Percentiles rank a stretch among this genome's conserved stretches.
These are phyloP conservation scores for Daldinia decipiens DNA, from an alignment of 495 filamentous ascomycete genomes.

Conservation along the genomic window DNA sequence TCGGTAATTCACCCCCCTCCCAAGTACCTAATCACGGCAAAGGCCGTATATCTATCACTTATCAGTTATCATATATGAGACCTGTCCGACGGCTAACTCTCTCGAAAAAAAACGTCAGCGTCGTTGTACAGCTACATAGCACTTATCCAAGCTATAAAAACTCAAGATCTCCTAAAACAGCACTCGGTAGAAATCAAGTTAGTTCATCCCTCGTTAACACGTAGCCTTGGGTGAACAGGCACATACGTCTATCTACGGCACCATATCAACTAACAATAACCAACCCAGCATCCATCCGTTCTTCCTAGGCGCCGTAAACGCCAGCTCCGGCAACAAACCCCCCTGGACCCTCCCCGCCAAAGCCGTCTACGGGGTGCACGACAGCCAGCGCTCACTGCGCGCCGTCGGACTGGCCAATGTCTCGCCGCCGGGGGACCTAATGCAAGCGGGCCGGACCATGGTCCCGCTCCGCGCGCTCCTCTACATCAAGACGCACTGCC, in stretches of 20 bases:
- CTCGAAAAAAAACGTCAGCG: slow-evolving; percentile 51
- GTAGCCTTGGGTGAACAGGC: too few relatives aligned
- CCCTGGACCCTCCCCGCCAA: slow-evolving; percentile 77
- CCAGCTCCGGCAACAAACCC: slow-evolving; percentile 74
- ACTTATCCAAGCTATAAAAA: slow-evolving; percentile 66
- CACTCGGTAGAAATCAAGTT: slow-evolving; percentile 73
- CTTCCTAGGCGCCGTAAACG: slow-evolving; percentile 79
- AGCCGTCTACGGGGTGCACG: slow-evolving; percentile 64
- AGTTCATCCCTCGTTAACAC: slow-evolving; percentile 24
- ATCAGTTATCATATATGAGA: not conserved
- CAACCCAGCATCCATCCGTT: slow-evolving; percentile 69
- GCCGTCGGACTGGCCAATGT: slow-evolving; percentile 63
- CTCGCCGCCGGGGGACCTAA: slow-evolving; percentile 52
- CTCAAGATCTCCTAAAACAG: slow-evolving; percentile 61
- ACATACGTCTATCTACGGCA: too few relatives aligned
- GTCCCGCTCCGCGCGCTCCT: slow-evolving; percentile 72
- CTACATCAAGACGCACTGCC: slow-evolving; percentile 67
- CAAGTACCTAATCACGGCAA: not conserved
- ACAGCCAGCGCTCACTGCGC: slow-evolving; percentile 63
- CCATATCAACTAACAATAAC: slow-evolving; percentile 1
- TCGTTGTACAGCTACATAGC: slow-evolving; percentile 77
- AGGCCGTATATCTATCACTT: not conserved
- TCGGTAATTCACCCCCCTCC: slow-evolving; percentile 52
- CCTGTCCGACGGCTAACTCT: slow-evolving; percentile 12
- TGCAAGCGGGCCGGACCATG: slow-evolving; percentile 48